These are phyloP conservation scores for Leccinum aurantiacum DNA, from an alignment of 768 basidiomycete species.

Conservation along the genomic window DNA sequence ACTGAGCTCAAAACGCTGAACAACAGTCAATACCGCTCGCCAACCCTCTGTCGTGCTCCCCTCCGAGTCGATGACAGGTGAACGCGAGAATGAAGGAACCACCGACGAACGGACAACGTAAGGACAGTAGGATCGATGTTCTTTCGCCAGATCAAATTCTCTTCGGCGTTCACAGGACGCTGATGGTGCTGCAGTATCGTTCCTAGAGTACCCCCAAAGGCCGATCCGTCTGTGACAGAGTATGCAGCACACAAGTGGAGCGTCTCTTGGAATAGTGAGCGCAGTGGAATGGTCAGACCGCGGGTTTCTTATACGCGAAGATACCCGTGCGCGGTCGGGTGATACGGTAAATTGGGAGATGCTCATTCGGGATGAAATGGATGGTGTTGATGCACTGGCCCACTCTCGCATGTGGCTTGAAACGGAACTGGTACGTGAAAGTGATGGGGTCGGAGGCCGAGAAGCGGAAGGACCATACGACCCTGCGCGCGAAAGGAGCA, in stretches of 20 bases:
- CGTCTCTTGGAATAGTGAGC: slow-evolving; percentile 34
- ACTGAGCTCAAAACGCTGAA: slow-evolving; percentile 64
- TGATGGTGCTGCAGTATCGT: slow-evolving; percentile 4
- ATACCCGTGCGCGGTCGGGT: slow-evolving; percentile 11
- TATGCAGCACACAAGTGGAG: slow-evolving; percentile 58
- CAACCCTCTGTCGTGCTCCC: slow-evolving; percentile 61
- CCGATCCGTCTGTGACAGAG: slow-evolving; percentile 80
- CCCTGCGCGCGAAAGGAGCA: slow-evolving; percentile 25
- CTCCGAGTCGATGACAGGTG: slow-evolving; percentile 24
- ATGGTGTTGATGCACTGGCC: slow-evolving; percentile 23
- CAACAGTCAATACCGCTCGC: slow-evolving; percentile 71
- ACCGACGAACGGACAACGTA: slow-evolving; percentile 71
- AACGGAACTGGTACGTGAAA: slow-evolving; percentile 35
- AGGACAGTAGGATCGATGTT: slow-evolving; percentile 86
- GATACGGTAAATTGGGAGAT: slow-evolving; percentile 19
- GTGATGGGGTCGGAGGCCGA: slow-evolving; percentile 32
- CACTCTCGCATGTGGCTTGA: slow-evolving; percentile 21
- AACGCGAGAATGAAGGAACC: slow-evolving; percentile 53
- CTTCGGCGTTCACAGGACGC: slow-evolving; percentile 34
- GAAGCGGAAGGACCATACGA: slow-evolving; percentile 31
- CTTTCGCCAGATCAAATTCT: slow-evolving; percentile 72
- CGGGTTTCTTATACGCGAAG: slow-evolving; percentile 9
- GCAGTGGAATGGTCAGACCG: slow-evolving; percentile 1
- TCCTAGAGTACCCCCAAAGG: slow-evolving; percentile 67
- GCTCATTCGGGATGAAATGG: slow-evolving; percentile 22